Base-by-base conservation (phyloP, 2,329 filamentous ascomycete genomes). In the Tolypocladium guangdongense region DNA sequence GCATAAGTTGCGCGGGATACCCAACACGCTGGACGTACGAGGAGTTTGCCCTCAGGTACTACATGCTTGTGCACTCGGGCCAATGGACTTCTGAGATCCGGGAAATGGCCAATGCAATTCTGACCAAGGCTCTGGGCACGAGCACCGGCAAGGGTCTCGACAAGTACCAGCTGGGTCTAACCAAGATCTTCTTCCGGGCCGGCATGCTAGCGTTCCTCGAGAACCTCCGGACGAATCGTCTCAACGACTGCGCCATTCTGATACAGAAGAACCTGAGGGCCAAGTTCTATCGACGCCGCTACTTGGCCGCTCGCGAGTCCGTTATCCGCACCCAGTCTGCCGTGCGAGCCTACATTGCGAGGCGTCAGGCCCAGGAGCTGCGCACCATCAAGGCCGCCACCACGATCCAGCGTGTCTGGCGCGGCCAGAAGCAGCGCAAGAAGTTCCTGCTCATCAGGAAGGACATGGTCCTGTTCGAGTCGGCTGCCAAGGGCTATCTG, bases 1-100 rank as follows among this genome's bases (percentile, higher is more conserved):
- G 93, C 67, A 99, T 99, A 71, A 96, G 90, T 74, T 95, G 88
- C 68, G 93, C 93, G 58, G 93, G 93, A 57, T 99, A 99, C 66
- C 93, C 93, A 18, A 97, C 93, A 47, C 81, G 93, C 67, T 99
- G 93, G 95, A 97, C 93, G 0, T 99, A 96, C 66, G 93, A 99
- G 66, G 93, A 99, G 68, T 99, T 99, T 70, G 93, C 93, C 20
- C 77, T 96, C 55, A 84, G 93, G 56, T 99, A 99, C 75, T 99
- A 99, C 76, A 96, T 99, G 90, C 78, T 99, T 58, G 89, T 96
- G 49, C 90, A 86, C 50, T 97, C 93, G 4, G 78, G 79, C 20
- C 81, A 88, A 63, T 97, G 93, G 92, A 96, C 91, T 5, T 85
- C 90, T 0, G 91, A 97, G 68, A 96, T 99, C 60, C 83, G 90